These are phyloP conservation scores for Astrothelium subdiscretum DNA, from an alignment of 495 filamentous ascomycete species.

Conservation along the genomic window DNA sequence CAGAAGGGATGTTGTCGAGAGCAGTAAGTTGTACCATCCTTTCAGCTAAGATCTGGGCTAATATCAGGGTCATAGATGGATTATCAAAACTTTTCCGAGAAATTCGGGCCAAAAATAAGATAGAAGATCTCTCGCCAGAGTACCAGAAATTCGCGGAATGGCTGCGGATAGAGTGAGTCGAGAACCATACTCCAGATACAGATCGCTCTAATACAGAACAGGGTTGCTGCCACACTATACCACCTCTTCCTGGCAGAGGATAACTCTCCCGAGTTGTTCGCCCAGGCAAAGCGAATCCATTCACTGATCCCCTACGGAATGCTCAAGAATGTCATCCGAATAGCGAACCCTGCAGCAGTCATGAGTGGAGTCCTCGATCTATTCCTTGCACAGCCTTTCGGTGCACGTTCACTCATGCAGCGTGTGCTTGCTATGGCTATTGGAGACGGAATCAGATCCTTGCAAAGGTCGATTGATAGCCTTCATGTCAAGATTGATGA, in stretches of 20 bases:
- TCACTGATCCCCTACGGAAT: slow-evolving; percentile 84
- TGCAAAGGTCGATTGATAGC: slow-evolving; percentile 75
- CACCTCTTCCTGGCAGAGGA: slow-evolving; percentile 96
- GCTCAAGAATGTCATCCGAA: slow-evolving; percentile 90
- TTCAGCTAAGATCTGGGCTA: slow-evolving; percentile 5
- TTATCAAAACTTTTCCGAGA: slow-evolving; percentile 88
- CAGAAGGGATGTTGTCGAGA: slow-evolving; percentile 60
- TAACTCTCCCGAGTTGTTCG: slow-evolving; percentile 91
- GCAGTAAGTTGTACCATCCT: slow-evolving; percentile 46
- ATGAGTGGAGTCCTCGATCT: slow-evolving; percentile 89
- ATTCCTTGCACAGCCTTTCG: slow-evolving; percentile 91
- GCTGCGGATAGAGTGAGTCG: slow-evolving; percentile 72
- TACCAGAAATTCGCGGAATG: slow-evolving; percentile 98
- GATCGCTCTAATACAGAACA: slow-evolving; percentile 10
- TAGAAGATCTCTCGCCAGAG: slow-evolving; percentile 79
- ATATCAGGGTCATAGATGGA: slow-evolving; percentile 46
- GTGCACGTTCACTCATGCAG: slow-evolving; percentile 78
- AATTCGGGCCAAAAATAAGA: slow-evolving; percentile 74
- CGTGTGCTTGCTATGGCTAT: slow-evolving; percentile 85
- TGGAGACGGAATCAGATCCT: slow-evolving; percentile 72
- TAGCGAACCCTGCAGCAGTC: slow-evolving; percentile 90
- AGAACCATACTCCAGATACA: background rate
- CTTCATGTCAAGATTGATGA: slow-evolving; percentile 66
- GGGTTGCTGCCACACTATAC: slow-evolving; percentile 88
- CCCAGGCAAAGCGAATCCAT: slow-evolving; percentile 85